Conservation (phyloP, 2,329 filamentous ascomycete genomes). For the Claviceps humidiphila region DNA sequence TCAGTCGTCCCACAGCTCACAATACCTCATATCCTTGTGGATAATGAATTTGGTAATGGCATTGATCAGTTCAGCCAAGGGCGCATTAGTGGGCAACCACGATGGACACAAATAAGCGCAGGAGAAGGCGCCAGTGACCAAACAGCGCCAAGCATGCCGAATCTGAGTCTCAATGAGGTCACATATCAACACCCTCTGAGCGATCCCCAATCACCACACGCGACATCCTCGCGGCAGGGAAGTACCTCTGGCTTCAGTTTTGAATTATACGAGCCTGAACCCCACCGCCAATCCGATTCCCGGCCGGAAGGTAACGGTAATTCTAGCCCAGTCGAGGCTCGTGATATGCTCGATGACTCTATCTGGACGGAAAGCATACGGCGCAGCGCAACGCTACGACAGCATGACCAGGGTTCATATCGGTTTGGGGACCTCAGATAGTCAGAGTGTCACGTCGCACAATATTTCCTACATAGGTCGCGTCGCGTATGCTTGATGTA, state of each 20-base stretch:
- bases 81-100: slow-evolving; percentile 1
- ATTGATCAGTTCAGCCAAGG: not conserved
- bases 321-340: slow-evolving; percentile 59
- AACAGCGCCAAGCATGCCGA: slow-evolving; percentile 19
- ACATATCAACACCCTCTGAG: slow-evolving; percentile 36
- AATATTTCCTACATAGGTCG: too few species aligned
- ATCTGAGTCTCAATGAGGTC: slow-evolving; percentile 24
- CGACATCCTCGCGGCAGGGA: slow-evolving; percentile 26
- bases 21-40: slow-evolving; percentile 82
- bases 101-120: slow-evolving; percentile 7
- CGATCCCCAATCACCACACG: slow-evolving; percentile 34
- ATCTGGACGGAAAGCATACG: slow-evolving; percentile 90
- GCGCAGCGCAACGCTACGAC: slow-evolving; percentile 62
- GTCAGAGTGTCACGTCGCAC: not conserved
- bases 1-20: slow-evolving; percentile 64
- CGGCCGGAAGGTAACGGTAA: slow-evolving; percentile 50
- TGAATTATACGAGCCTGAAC: slow-evolving; percentile 35
- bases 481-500: too few species aligned
- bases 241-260: slow-evolving; percentile 45
- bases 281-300: slow-evolving; percentile 14
- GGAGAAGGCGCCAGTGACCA: slow-evolving; percentile 5
- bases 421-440: slow-evolving; percentile 17
- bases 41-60: slow-evolving; percentile 51
- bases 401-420: slow-evolving; percentile 24
- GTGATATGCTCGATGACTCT: slow-evolving; percentile 76